Conservation (phyloP, 2,329 filamentous ascomycete genomes). For the Calonectria montana region DNA sequence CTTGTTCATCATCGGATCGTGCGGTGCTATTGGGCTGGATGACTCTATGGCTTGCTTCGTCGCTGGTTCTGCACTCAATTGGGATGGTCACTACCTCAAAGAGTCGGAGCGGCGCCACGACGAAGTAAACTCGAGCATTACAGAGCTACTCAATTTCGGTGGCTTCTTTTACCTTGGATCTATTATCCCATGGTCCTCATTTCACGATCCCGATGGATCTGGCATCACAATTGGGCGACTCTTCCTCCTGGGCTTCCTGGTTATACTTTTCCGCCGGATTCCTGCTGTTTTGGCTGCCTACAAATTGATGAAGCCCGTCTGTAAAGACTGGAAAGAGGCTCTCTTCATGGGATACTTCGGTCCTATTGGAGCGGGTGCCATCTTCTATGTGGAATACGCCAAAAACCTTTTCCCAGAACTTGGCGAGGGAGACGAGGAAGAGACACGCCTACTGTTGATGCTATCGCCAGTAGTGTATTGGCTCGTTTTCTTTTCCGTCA, state of each 20-base stretch:
- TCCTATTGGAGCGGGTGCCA: slow-evolving; percentile 79
- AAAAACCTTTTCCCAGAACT: slow-evolving; percentile 53
- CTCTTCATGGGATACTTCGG: slow-evolving; percentile 76
- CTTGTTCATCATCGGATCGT: slow-evolving; percentile 67
- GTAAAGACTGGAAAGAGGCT: slow-evolving; percentile 65
- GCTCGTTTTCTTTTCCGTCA: slow-evolving; percentile 44
- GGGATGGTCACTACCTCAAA: slow-evolving; percentile 67
- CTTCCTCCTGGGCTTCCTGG: slow-evolving; percentile 61
- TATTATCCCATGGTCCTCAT: slow-evolving; percentile 65
- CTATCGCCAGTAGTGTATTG: slow-evolving; percentile 55
- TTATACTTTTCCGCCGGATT: slow-evolving; percentile 66
- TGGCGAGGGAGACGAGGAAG: slow-evolving; percentile 47
- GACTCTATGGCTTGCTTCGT: slow-evolving; percentile 71
- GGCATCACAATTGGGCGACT: slow-evolving; percentile 64
- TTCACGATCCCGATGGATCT: slow-evolving; percentile 61
- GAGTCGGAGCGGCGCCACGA: slow-evolving; percentile 67
- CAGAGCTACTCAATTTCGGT: slow-evolving; percentile 68
- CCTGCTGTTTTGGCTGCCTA: slow-evolving; percentile 64
- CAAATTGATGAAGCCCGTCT: slow-evolving; percentile 62
- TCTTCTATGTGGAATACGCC: slow-evolving; percentile 74
- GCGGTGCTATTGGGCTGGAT: slow-evolving; percentile 67
- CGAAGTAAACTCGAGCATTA: slow-evolving; percentile 68
- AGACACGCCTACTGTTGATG: slow-evolving; percentile 49
- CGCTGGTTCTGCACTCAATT: slow-evolving; percentile 70
- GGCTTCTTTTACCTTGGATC: slow-evolving; percentile 70